A percentile compares a stretch with the other conserved stretches of the same genome.
Conservation (phyloP, 768 basidiomycete species). For the Termitomyces sp. region DNA sequence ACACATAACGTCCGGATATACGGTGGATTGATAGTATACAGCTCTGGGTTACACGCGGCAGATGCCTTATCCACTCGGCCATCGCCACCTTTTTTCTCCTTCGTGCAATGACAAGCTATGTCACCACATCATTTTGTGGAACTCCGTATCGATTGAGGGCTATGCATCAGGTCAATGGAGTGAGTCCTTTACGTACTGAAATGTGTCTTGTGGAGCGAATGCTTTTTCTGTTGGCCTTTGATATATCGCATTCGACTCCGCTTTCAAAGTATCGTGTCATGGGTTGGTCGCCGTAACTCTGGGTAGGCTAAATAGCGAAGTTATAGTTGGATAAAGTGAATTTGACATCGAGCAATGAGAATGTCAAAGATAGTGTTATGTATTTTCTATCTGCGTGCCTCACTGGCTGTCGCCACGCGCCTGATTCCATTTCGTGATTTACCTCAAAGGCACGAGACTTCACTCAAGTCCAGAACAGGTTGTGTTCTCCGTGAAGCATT, state of each 20-base stretch:
- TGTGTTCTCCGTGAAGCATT: background rate
- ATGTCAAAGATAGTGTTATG: background rate
- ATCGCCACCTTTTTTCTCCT: background rate
- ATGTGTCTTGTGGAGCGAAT: background rate
- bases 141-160: slow-evolving; percentile 2
- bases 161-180: slow-evolving; percentile 1
- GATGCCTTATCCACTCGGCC: no score
- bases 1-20: no score
- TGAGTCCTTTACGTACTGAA: background rate
- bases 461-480: background rate
- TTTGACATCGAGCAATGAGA: background rate
- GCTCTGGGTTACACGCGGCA: no score
- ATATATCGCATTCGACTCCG: background rate
- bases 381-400: background rate
- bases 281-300: background rate
- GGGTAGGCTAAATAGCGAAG: background rate
- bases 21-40: background rate
- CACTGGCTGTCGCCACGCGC: no score
- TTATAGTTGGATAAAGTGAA: background rate
- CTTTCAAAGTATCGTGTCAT: background rate
- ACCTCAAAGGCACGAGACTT: background rate
- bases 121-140: background rate
- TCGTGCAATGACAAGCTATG: background rate
- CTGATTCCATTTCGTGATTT: no score
- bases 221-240: background rate